phyloP scores from a whole-genome alignment of 148 eudicot species.

The Camellia granthamiana region DNA sequence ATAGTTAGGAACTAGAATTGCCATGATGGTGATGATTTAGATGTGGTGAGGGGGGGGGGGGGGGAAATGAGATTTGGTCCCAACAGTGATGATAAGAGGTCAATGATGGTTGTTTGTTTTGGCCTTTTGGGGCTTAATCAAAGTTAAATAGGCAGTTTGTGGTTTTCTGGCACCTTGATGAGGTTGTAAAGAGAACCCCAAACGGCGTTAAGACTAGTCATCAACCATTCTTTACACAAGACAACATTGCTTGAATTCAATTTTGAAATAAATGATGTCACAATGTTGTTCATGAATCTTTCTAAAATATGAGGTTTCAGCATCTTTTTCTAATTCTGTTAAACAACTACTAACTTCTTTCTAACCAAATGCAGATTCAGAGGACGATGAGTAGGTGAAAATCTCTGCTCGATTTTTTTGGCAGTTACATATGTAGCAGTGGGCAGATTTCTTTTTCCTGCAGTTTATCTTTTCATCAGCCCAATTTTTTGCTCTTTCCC shows the following conservation, averaged over 20 bases:
- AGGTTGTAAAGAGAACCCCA: no score
- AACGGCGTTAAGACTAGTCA: no score
- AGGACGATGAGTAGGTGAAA: conserved; percentile 41
- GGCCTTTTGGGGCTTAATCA: no score
- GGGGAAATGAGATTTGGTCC: not conserved
- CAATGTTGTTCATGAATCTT: no score
- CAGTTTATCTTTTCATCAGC: not conserved
- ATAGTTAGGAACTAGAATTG: not conserved
- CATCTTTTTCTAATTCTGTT: not conserved
- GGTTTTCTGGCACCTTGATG: no score
- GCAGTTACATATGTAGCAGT: not conserved
- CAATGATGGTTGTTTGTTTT: no score
- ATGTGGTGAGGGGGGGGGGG: not conserved
- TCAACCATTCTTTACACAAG: no score
- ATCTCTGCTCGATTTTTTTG: not conserved
- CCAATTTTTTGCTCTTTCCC: not conserved
- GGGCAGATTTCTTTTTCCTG: not conserved
- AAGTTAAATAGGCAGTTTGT: no score
- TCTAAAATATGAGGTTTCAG: not conserved
- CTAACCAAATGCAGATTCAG: conserved; percentile 39
- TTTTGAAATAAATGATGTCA: no score
- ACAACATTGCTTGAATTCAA: no score
- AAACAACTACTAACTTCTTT: not conserved
- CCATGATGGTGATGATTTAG: not conserved
- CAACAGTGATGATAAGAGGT: not conserved